Conservation (phyloP, 495 filamentous ascomycete species). For the Aspergillus bridgeri region DNA sequence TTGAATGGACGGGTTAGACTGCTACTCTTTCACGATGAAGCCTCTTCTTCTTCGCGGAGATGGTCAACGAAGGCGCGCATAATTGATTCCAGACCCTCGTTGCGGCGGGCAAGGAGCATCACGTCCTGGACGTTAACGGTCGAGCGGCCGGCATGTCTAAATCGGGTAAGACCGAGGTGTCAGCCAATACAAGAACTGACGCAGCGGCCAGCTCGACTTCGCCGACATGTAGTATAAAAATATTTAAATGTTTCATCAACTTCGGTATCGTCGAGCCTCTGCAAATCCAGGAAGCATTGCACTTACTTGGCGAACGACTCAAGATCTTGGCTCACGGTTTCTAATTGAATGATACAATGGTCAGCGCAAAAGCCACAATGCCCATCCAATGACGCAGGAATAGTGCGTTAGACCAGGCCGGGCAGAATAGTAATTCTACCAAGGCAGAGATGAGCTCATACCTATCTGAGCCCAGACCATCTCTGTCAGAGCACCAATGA, state of each 20-base stretch:
- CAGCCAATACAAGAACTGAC: slow-evolving; percentile 3
- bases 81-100: slow-evolving; percentile 75
- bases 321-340: slow-evolving; percentile 70
- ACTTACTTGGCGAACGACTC: slow-evolving; percentile 73
- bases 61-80: slow-evolving; percentile 65
- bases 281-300: neutral
- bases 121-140: slow-evolving; percentile 84
- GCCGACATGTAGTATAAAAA: neutral
- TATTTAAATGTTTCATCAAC: neutral
- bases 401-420: neutral
- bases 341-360: slow-evolving; percentile 32
- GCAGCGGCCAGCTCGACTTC: neutral
- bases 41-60: slow-evolving; percentile 31
- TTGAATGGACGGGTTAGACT: neutral
- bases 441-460: slow-evolving; percentile 34
- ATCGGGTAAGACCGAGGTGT: slow-evolving; percentile 12
- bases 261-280: neutral
- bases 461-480: slow-evolving; percentile 89
- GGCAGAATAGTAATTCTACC: neutral
- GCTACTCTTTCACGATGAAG: slow-evolving; percentile 7
- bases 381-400: neutral
- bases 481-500: slow-evolving; percentile 89
- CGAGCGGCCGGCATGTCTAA: slow-evolving; percentile 74
- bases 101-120: slow-evolving; percentile 78
- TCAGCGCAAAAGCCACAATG: slow-evolving; percentile 1